Base-by-base conservation (phyloP, 176 grass and related monocot species). In the Puya raimondii region DNA sequence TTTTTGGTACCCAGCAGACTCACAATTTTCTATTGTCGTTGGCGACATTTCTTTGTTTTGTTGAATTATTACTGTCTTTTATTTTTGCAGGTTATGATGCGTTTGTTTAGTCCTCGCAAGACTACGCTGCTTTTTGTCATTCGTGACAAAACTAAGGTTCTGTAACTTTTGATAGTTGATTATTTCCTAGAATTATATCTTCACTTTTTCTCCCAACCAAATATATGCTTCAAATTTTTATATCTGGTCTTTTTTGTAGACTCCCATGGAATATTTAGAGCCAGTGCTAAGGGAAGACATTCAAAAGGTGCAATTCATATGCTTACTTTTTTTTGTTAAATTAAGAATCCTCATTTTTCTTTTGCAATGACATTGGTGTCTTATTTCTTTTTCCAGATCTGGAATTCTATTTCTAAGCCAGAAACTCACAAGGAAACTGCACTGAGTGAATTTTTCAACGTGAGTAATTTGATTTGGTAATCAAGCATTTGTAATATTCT, bases 381-480 rank as follows among this genome's bases (percentile, higher is more conserved):
- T 65, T n/a, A 23, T 58, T 22, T 80, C n/a, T 73, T 68, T 47
- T 67, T 79, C 58, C 70, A 92, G 93, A 97, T 97, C 81, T 97
- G 93, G 89, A 80, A 90, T 51, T 69, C 73, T 76, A 81, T 92
- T 87, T 51, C 74, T 49, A 97, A 92, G 79, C 93, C 93, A 18
- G 75, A 87, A 87, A 74, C 78, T 49, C 88, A 87, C 58, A 92
- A 92, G 81, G 86, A 90, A 70, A 84, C 89, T 18, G 51, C 50
- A n/a, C 83, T 97, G 48, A 85, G 86, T 56, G 89, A 92, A 83
- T 97, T 97, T 65, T 97, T 97, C 70, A 83, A 97, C 83, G 93
- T 92, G 49, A 56, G 88, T 87, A 56, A 69, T 72, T 80, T 18
- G 33, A 3, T 83, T 79, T 57, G 63, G 15, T 76, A 33, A 68